A percentile compares a stretch with the other conserved stretches of the same genome.
Evolutionary conservation across 108 stramenopile genomes (phyloP).

Genomic region (Cyclotella kingstonii): DNA sequence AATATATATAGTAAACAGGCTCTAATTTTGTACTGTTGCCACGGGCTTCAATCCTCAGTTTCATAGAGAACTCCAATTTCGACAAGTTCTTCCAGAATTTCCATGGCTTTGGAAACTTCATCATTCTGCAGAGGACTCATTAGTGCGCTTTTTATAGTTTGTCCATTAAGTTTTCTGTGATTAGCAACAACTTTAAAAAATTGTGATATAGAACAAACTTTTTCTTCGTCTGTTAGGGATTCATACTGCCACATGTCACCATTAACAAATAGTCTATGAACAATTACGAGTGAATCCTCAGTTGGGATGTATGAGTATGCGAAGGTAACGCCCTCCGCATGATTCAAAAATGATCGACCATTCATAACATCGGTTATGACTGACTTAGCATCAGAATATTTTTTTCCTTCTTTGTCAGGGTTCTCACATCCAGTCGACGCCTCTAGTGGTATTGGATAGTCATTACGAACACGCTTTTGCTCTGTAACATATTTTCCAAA

Average conservation of each 20-base stretch:
- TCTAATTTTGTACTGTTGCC: too few species aligned
- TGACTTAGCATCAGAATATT: constrained; percentile 40
- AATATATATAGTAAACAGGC: too few species aligned
- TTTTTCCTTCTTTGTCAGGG: constrained; percentile 13
- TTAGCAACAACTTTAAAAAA: constrained; percentile 30
- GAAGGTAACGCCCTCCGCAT: constrained; percentile 74
- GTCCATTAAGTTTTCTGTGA: constrained; percentile 25
- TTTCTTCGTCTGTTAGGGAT: not conserved
- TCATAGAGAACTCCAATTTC: constrained; percentile 34
- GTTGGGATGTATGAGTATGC: constrained; percentile 54
- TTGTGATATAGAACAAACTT: not conserved
- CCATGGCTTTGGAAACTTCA: constrained; percentile 9
- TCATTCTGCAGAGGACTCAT: not conserved
- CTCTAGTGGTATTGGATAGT: constrained; percentile 55
- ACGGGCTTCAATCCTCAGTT: constrained; percentile 5
- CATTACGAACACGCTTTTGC: constrained; percentile 50
- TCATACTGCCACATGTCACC: constrained; percentile 45
- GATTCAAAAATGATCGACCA: constrained; percentile 48
- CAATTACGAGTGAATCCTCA: not conserved
- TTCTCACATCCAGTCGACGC: not conserved
- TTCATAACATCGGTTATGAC: constrained; percentile 31
- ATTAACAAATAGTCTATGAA: constrained; percentile 51
- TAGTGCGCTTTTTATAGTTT: constrained; percentile 7
- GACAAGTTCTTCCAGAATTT: constrained; percentile 38
- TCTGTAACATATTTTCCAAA: constrained; percentile 70